Evolutionary conservation across 2,329 filamentous ascomycete species (phyloP).

Genomic region (Fusarium avenaceum): DNA sequence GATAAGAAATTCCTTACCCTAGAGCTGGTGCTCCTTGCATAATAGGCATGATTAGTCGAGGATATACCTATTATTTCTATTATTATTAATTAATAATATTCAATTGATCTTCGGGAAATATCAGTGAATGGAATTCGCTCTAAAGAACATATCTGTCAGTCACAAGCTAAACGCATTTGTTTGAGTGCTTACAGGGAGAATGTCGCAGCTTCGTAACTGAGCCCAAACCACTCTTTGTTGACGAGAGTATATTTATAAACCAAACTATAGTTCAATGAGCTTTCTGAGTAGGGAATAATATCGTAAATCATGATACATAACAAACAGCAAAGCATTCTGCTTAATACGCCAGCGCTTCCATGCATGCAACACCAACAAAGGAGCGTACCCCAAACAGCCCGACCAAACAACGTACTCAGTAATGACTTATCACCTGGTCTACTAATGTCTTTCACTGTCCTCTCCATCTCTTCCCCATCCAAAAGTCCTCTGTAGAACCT

Average conservation of each 20-base stretch:
- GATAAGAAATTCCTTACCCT: conserved; percentile 32
- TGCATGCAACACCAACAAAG: conserved; percentile 24
- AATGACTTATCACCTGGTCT: background rate
- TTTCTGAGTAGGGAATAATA: conserved; percentile 26
- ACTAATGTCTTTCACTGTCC: conserved; percentile 14
- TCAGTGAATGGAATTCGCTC: no score
- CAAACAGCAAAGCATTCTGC: conserved; percentile 12
- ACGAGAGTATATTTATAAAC: background rate
- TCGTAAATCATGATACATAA: conserved; percentile 32
- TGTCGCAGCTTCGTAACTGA: no score
- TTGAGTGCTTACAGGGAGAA: no score
- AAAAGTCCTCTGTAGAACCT: conserved; percentile 65
- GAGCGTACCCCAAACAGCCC: conserved; percentile 14
- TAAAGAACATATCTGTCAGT: no score
- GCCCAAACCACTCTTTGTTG: no score
- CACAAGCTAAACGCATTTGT: no score
- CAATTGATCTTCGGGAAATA: no score
- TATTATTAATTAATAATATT: no score
- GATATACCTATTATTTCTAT: no score
- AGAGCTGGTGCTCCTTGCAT: background rate
- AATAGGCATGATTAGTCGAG: no score
- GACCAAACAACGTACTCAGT: background rate
- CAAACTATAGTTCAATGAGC: no score
- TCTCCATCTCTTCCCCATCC: conserved; percentile 62
- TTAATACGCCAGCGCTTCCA: conserved; percentile 34